A percentile compares a stretch with the other conserved stretches of the same genome.
Conservation (phyloP, 192 early-diverging fungal species). For the Podila horticola region DNA sequence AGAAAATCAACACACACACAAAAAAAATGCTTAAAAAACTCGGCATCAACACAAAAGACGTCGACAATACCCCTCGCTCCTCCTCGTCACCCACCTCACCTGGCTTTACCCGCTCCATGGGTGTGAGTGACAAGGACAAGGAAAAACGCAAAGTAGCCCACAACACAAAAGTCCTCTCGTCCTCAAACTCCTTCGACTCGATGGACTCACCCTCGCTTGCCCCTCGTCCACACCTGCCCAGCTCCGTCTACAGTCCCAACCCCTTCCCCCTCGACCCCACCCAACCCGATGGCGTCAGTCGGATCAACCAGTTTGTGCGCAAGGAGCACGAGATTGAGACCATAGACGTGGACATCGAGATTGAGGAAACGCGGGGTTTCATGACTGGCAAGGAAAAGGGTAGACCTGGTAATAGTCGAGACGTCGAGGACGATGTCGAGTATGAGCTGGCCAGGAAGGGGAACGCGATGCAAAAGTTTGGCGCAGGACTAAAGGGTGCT, state of each 20-base stretch:
- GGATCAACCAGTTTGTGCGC: conserved; percentile 10
- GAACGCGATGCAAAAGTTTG: conserved; percentile 10
- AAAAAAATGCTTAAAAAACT: conserved; percentile 29
- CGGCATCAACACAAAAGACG: conserved; percentile 9
- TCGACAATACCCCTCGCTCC: conserved; percentile 2
- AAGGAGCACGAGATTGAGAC: conserved; percentile 16
- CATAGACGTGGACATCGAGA: conserved; percentile 37
- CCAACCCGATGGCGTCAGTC: conserved; percentile 29
- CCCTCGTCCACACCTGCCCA: conserved; percentile 28
- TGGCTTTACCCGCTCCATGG: not conserved
- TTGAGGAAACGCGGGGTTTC: conserved; percentile 40
- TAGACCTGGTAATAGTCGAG: no score
- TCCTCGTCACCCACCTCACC: not conserved
- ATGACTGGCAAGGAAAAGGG: conserved; percentile 22
- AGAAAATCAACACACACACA: not conserved
- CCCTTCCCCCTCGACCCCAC: conserved; percentile 43
- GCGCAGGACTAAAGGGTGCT: conserved; percentile 26
- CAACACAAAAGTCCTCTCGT: conserved; percentile 24
- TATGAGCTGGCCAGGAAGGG: not conserved
- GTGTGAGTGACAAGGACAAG: not conserved
- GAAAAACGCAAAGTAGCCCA: conserved; percentile 15
- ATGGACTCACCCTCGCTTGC: conserved; percentile 26
- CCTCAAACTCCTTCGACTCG: conserved; percentile 19
- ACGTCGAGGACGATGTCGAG: not conserved
- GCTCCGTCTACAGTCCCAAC: conserved; percentile 35